Evolutionary conservation across 331 rosid species (phyloP).

Genomic region (Pyracantha coccinea): DNA sequence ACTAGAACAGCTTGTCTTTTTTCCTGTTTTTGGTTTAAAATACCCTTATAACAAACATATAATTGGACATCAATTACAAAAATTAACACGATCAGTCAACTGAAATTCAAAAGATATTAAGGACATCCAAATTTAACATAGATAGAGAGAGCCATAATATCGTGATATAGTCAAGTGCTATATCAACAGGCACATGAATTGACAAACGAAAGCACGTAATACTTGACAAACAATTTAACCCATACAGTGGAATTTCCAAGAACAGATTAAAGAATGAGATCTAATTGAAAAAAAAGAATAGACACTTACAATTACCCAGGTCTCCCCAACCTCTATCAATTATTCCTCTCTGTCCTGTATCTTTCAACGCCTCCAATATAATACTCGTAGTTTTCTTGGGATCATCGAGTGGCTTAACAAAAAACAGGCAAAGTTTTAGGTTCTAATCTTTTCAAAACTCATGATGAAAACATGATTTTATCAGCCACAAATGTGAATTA

Average conservation of each 20-base stretch:
- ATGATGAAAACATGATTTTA: neutral
- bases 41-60: neutral
- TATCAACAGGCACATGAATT: neutral
- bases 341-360: constrained; percentile 80
- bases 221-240: neutral
- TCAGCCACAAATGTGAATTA: neutral
- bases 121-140: neutral
- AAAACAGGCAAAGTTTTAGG: constrained; percentile 8
- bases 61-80: neutral
- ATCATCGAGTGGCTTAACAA: constrained; percentile 82
- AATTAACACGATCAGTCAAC: neutral
- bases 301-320: constrained; percentile 69
- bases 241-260: neutral
- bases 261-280: neutral
- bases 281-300: constrained; percentile 14
- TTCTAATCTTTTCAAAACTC: constrained; percentile 1
- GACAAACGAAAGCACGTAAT: neutral
- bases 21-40: neutral
- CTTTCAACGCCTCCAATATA: constrained; percentile 77
- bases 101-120: neutral
- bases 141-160: neutral
- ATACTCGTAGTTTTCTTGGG: constrained; percentile 52
- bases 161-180: neutral
- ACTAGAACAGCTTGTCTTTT: neutral
- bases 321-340: constrained; percentile 92